Evolutionary conservation across 139 green algal species (phyloP), one percentile per base, ranked within the genome.

Genomic region (Desmodesmus armatus): DNA sequence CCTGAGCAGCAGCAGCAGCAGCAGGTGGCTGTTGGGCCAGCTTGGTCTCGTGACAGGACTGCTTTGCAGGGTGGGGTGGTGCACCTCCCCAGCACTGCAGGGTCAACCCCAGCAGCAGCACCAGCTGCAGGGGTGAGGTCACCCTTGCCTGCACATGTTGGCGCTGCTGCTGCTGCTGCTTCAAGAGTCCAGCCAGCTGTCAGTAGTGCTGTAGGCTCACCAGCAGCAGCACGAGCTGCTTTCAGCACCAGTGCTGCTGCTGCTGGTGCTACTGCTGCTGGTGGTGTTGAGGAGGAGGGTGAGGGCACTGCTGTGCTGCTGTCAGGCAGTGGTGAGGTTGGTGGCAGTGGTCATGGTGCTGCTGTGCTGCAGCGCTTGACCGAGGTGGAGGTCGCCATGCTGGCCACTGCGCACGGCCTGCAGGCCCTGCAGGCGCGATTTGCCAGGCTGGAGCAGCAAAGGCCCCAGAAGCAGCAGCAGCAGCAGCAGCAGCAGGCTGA

Each of bases 1-100:
- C 55, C 55, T 23, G 29, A 35, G 37, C 31, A 82, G 72, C 72
- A 65, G 72, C 44, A 65, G 72, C 15, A 65, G 72, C 25, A 27
- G 33, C 47, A 71, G 31, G 21, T 23, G 13, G 74, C 13, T 5
- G 41, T 19, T 41, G 74, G n/a, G 41, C 44, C 73, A 33, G 29
- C n/a, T n/a, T n/a, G n/a, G n/a, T n/a, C n/a, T n/a, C n/a, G n/a
- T n/a, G n/a, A n/a, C n/a, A n/a, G n/a, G n/a, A n/a, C n/a, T n/a
- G n/a, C n/a, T n/a, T n/a, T n/a, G n/a, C n/a, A n/a, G n/a, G n/a
- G n/a, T n/a, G n/a, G n/a, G n/a, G n/a, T n/a, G n/a, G n/a, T n/a
- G n/a, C n/a, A n/a, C n/a, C n/a, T n/a, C n/a, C n/a, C n/a, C n/a
- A n/a, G n/a, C n/a, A n/a, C n/a, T n/a, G n/a, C n/a, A n/a, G n/a